Base-by-base conservation (phyloP, 169 alveolate genomes). In the Toxoplasma gondii region DNA sequence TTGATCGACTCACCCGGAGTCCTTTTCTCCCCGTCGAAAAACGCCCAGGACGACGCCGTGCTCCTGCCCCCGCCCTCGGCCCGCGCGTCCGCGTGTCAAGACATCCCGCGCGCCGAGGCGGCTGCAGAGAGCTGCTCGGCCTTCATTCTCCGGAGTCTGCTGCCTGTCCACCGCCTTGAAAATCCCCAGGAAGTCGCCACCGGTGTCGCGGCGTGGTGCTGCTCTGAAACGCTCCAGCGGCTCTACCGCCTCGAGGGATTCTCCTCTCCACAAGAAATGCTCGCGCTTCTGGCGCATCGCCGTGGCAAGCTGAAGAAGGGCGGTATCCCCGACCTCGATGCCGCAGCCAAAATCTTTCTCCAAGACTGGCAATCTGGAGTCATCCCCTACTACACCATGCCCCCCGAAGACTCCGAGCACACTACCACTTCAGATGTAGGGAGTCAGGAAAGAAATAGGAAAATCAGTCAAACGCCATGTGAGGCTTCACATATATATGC, bases 1-100 rank as follows among this genome's bases (percentile, higher is more conserved):
- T 92, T 98, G 94, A 94, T 98, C 38, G 99, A 98, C 96, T 97
- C 99, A 54, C 99, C 99, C n/a, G 99, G 99, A 43, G 99, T 98
- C 83, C 99, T 98, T 34, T 97, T 98, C 58, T 58, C 90, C 58
- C 88, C 95, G 0, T 91, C 95, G 27, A 91, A 81, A 19, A 83
- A n/a, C 36, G 88, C 88, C 93, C 96, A 96, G 54, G 96, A 96
- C 31, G 53, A 27, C 17, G 45, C 93, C 53, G 67, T 67, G 95
- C 95, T 49, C 29, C 38, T 34, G 54, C 67, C 70, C 49, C 84
- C 36, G 88, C 93, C 49, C 91, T 82, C 44, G 90, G 70, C 29
- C 88, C 54, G 74, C 38, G 44, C 34, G 88, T 53, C 67, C 93
- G 41, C 31, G 24, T 44, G 36, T 31, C 43, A 39, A 34, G 69